Base-by-base conservation (phyloP, 2,329 filamentous ascomycete species). In the Elsinoe fawcettii region DNA sequence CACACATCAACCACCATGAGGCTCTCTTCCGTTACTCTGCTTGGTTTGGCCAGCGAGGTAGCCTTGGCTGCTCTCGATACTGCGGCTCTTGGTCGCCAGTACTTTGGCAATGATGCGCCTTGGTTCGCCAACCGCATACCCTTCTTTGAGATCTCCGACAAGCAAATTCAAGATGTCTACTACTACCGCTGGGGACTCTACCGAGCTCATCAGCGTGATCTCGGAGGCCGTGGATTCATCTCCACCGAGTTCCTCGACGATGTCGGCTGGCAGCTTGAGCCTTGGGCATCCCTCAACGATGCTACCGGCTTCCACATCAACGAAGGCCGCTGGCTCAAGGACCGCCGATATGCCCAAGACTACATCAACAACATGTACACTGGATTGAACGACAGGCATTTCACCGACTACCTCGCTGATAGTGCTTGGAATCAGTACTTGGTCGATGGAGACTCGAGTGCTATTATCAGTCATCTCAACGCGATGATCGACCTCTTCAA, bases 101-200 rank as follows among this genome's bases (percentile, higher is more conserved):
- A 74, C 61, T 74, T 71, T 55, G 69, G 71, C 51, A 74, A 73
- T 27, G 72, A 74, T 60, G 66, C 70, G 18, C 66, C 71, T 1
- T 74, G 71, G 72, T 74, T 73, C 49, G 63, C 65, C 6, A 61
- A 69, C 30, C 66, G 69, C 11, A 72, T 73, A 5, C 71, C 71
- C 1, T 69, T 70, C 55, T 74, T 74, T 58, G 70, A 73, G 51
- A 69, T 69, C 16, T 72, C 69, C 51, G 70, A 73, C 55, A 46
- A 63, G 1, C 60, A 69, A 8, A 67, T 74, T 14, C 71, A 69
- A 1, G 70, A 74, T 16, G 73, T 75, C 8, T 75, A 75, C 63
- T 75, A 76, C 63, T 75, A 75, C 59, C 72, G 74, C 30, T 75
- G 73, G 74, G 69, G 67, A 23, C 66, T 75, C 23, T 76, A 73